Conservation (phyloP, 2,329 filamentous ascomycete genomes). For the Aspergillus piperis region DNA sequence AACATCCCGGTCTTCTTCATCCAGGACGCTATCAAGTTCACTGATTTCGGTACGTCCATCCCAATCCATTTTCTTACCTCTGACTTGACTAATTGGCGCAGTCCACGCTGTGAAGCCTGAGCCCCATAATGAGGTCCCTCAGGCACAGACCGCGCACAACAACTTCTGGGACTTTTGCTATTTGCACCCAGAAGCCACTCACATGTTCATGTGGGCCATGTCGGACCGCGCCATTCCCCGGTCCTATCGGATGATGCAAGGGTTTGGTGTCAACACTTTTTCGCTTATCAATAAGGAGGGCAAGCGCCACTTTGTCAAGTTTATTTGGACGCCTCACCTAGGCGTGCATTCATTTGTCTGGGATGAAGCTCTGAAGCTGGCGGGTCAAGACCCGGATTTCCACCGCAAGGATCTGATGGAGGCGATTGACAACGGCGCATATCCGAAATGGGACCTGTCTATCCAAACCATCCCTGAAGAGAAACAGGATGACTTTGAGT, state of each 20-base stretch:
- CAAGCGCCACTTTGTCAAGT: slow-evolving; percentile 37
- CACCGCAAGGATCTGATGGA: slow-evolving; percentile 75
- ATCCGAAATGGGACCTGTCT: slow-evolving; percentile 77
- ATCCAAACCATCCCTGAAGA: slow-evolving; percentile 73
- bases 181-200: slow-evolving; percentile 33
- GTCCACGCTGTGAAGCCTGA: slow-evolving; percentile 44
- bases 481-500: slow-evolving; percentile 75
- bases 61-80: background rate
- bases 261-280: slow-evolving; percentile 38
- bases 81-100: background rate
- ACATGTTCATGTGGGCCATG: slow-evolving; percentile 36
- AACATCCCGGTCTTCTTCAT: slow-evolving; percentile 55
- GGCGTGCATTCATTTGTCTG: slow-evolving; percentile 37
- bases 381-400: slow-evolving; percentile 75
- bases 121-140: slow-evolving; percentile 44
- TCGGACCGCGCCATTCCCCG: slow-evolving; percentile 38
- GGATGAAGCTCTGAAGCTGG: slow-evolving; percentile 75
- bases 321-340: slow-evolving; percentile 34
- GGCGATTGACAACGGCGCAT: slow-evolving; percentile 70
- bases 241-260: slow-evolving; percentile 38
- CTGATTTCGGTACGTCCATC: slow-evolving; percentile 29
- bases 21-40: slow-evolving; percentile 43
- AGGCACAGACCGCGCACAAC: slow-evolving; percentile 51
- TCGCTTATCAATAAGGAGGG: slow-evolving; percentile 34
- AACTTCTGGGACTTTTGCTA: slow-evolving; percentile 55